Percentiles rank a stretch among this genome's conserved stretches.
phyloP scores from a whole-genome alignment of 805 yeast genomes.

The Ogataea pilisensis region DNA sequence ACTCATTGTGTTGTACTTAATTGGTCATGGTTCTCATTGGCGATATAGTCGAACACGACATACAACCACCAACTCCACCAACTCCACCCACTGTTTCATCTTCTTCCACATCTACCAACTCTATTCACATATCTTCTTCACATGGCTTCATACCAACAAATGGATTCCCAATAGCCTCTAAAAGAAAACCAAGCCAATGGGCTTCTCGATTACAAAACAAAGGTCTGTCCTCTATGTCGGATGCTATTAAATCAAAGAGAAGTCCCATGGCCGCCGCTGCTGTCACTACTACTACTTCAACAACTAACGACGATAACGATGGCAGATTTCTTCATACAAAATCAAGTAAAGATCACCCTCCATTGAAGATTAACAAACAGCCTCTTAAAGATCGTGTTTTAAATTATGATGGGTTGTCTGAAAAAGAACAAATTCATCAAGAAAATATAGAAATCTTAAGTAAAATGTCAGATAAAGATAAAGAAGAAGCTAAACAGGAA shows the following conservation, averaged over 20 bases:
- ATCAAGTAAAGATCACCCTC: no score
- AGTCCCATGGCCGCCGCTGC: neutral
- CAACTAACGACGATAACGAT: neutral
- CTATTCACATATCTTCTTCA: neutral
- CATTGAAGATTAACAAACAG: no score
- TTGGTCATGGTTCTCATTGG: slow-evolving; percentile 61
- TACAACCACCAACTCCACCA: slow-evolving; percentile 30
- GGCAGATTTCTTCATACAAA: slow-evolving; percentile 1
- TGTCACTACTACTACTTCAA: neutral
- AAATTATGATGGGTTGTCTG: slow-evolving; percentile 37
- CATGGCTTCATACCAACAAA: neutral
- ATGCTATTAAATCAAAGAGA: slow-evolving; percentile 9
- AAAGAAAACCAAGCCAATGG: slow-evolving; percentile 46
- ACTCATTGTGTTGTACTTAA: no score
- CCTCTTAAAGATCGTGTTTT: no score
- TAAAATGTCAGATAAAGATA: slow-evolving; percentile 62
- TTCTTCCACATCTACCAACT: slow-evolving; percentile 1
- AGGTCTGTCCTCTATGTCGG: slow-evolving; percentile 28
- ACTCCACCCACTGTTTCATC: slow-evolving; percentile 14
- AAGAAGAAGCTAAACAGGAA: slow-evolving; percentile 61
- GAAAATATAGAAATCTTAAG: slow-evolving; percentile 66
- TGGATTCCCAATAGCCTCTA: slow-evolving; percentile 36
- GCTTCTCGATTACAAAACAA: slow-evolving; percentile 38
- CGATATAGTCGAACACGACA: slow-evolving; percentile 66
- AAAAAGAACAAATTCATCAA: slow-evolving; percentile 68